Conservation (phyloP, 1,284 basidiomycete species). For the Fistulinella cinereoalba region DNA sequence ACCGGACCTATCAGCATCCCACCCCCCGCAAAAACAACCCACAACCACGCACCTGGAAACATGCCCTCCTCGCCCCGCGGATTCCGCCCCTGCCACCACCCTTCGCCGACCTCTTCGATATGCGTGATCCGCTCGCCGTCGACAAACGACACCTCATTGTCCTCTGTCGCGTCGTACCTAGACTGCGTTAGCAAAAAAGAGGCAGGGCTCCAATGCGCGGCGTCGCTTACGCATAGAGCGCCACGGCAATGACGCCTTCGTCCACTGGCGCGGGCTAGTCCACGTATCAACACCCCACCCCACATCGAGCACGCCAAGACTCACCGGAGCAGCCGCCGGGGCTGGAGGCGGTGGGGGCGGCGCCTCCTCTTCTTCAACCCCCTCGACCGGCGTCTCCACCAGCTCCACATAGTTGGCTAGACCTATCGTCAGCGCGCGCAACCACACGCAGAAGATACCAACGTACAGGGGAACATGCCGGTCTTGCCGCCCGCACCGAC, state of each 20-base stretch:
- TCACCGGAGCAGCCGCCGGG: constrained; percentile 42
- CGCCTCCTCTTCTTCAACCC: constrained; percentile 36
- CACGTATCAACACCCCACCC: neutral
- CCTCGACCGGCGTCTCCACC: constrained; percentile 46
- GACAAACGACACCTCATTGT: constrained; percentile 83
- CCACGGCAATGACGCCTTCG: constrained; percentile 63
- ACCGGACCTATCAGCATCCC: neutral
- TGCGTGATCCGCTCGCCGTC: constrained; percentile 78
- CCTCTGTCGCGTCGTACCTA: constrained; percentile 77
- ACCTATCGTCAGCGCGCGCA: neutral
- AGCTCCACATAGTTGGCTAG: constrained; percentile 81
- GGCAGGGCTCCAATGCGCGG: no score
- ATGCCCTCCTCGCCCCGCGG: constrained; percentile 64
- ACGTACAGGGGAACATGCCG: constrained; percentile 73
- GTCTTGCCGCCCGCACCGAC: constrained; percentile 60
- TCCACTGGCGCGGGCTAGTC: constrained; percentile 45
- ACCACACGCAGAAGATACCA: neutral
- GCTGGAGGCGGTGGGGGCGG: constrained; percentile 45
- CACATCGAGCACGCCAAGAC: neutral
- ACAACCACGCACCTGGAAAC: constrained; percentile 71
- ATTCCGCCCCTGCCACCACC: constrained; percentile 86
- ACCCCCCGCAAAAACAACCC: neutral
- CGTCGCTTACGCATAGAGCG: constrained; percentile 74
- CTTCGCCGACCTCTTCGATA: constrained; percentile 72
- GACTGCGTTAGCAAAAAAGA: neutral